phyloP scores from a whole-genome alignment of 2,329 filamentous ascomycete genomes.

The Reticulascus tulasneorum region DNA sequence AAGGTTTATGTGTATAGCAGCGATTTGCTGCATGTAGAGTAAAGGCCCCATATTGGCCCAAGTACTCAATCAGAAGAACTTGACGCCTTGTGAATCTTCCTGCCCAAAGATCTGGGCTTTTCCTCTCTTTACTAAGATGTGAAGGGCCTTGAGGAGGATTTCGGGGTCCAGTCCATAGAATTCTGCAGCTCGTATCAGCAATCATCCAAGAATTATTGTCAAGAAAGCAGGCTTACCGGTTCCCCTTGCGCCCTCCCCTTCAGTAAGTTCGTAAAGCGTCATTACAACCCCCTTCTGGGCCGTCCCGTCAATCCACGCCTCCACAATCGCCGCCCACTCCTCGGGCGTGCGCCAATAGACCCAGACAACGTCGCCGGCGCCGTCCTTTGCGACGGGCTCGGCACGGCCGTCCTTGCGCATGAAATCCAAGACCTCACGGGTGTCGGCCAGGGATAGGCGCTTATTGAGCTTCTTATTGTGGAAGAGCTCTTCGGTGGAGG shows the following conservation, averaged over 20 bases:
- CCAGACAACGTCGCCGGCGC: conserved; percentile 55
- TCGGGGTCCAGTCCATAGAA: conserved; percentile 87
- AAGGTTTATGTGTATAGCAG: no score
- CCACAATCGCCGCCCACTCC: conserved; percentile 81
- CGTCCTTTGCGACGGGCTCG: conserved; percentile 56
- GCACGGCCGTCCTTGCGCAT: conserved; percentile 57
- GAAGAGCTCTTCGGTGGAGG: conserved; percentile 44
- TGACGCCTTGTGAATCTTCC: conserved; percentile 85
- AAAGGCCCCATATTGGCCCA: no score
- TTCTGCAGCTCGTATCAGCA: conserved; percentile 50
- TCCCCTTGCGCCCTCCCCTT: conserved; percentile 75
- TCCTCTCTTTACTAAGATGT: conserved; percentile 79
- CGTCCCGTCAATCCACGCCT: conserved; percentile 80
- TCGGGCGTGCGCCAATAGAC: conserved; percentile 83
- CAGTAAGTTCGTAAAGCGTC: conserved; percentile 85
- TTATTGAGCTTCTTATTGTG: conserved; percentile 52
- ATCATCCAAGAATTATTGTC: conserved; percentile 15
- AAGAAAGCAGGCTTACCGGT: conserved; percentile 47
- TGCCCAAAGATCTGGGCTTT: conserved; percentile 92
- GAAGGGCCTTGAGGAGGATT: conserved; percentile 73
- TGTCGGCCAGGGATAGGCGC: conserved; percentile 45
- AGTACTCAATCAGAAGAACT: conserved; percentile 88
- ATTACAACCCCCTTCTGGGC: conserved; percentile 85
- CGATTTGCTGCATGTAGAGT: no score
- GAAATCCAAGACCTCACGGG: conserved; percentile 54